Evolutionary conservation across 345 rosid genomes (phyloP).

Genomic region (Eucalyptus grandis): DNA sequence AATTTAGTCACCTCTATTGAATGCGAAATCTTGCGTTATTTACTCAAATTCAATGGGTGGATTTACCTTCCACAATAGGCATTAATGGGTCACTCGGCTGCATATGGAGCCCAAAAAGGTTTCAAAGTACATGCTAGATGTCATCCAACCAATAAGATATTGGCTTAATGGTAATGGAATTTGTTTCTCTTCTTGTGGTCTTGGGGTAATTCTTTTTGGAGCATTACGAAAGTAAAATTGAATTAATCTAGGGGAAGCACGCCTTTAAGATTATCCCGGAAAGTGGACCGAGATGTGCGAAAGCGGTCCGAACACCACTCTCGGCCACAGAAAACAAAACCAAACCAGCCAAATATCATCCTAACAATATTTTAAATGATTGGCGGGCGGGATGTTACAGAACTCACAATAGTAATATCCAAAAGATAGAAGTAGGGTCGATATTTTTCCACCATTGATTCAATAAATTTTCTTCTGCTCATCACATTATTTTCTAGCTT

Average conservation of each 20-base stretch:
- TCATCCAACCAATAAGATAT: not conserved
- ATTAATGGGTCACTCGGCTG: not conserved
- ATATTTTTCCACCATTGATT: not conserved
- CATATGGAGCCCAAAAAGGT: not conserved
- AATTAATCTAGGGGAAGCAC: not conserved
- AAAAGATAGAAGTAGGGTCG: not conserved
- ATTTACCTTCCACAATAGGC: not conserved
- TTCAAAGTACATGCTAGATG: not conserved
- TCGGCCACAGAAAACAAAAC: not conserved
- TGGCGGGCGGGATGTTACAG: not conserved
- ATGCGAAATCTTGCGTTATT: not conserved
- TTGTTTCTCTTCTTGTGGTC: not conserved
- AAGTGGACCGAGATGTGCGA: not conserved
- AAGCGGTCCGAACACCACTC: accelerated
- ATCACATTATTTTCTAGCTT: not conserved
- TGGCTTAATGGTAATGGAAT: not conserved
- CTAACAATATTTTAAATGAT: not conserved
- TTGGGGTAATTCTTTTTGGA: not conserved
- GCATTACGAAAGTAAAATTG: not conserved
- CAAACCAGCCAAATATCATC: not conserved
- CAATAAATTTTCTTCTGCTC: not conserved
- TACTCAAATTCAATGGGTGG: not conserved
- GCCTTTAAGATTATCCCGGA: not conserved
- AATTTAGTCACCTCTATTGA: not conserved
- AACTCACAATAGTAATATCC: not conserved